Base-by-base conservation (phyloP, 345 rosid genomes). In the Citrus unshiu region DNA sequence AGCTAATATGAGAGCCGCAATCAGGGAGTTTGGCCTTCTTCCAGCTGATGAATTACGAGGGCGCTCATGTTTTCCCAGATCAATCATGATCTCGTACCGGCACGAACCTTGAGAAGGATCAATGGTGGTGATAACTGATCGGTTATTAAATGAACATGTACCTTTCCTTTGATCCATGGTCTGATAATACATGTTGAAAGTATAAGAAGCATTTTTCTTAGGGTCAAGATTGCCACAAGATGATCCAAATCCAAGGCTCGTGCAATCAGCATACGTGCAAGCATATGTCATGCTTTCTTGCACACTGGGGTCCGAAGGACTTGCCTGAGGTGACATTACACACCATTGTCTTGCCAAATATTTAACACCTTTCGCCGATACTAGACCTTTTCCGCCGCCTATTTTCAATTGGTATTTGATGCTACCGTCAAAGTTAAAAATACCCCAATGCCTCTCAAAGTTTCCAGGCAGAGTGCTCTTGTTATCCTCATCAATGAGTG, bases 391-490 rank as follows among this genome's bases (percentile, higher is more conserved):
- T 0, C 95, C 91, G 22, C 71, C 84, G 5, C 88, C 90, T 37
- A 85, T 0, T 6, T 86, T 82, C 1, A 93, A 57, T 0, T 79
- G 64, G 51, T 92, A 93, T 83, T 97, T 94, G 49, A 95, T 78
- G 68, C 84, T 75, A 27, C 99, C 98, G 69, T 93, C 96, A 24
- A 54, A 90, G 77, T 88, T 75, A 88, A 91, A 93, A 24, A 97
- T 64, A 25, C 99, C 96, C 98, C 94, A 93, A 9, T 93, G 98
- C 30, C 96, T 57, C 75, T 92, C 94, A 66, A 92, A 95, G 56
- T 90, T 93, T 2, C 97, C 97, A 0, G 97, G 98, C 2, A 80
- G 83, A 43, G 88, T 61, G 80, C 98, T 93, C 79, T 97, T 97
- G 5, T 30, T 67, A 79, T 97, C 99, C 82, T 97, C 99, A 70